Evolutionary conservation across 1,139 yeast genomes (phyloP), one percentile per base, ranked within the genome.

Genomic region (Neolecta irregularis): DNA sequence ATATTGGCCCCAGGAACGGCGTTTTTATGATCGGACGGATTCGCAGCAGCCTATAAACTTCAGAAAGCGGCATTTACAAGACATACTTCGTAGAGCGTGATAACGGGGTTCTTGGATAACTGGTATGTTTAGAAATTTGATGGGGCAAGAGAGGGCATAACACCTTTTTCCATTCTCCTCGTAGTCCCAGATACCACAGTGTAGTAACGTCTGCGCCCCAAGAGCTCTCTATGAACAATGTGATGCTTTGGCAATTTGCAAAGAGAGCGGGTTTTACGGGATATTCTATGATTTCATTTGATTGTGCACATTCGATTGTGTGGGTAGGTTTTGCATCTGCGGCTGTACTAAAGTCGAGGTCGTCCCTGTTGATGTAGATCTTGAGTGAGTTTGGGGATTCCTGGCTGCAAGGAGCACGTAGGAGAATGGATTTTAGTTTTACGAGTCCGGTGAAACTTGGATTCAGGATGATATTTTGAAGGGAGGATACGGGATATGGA

Each of bases 11-110:
- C n/a, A n/a, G n/a, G n/a, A n/a, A n/a, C n/a, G n/a, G n/a, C n/a
- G n/a, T n/a, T n/a, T n/a, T 74, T 73, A 55, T 85, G 95, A 52
- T 85, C 95, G 2, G 76, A 71, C 1, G 94, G 94, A 51, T 83
- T 83, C 5, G 96, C 91, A 1, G 94, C 93, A 42, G 83, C 71
- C 54, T 24, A 24, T 12, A 24, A 12, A 24, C 13, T 12, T 24
- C 12, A 24, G 26, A 5, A 24, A 24, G 5, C 26, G 12, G 12
- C 13, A 12, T 11, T 12, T 24, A 24, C 4, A 24, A 24, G 12
- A 5, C 13, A 24, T 24, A 26, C 30, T 23, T 85, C 96, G 54
- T 85, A 85, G 19, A 77, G 51, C 1, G 93, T 65, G 15, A 76
- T 65, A 13, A 79, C 72, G 0, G 93, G 93, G 40, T 70, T 80